Evolutionary conservation across 1,139 yeast species (phyloP), one percentile per base, ranked within the genome.

Genomic region (Kodamaea alishanica): DNA sequence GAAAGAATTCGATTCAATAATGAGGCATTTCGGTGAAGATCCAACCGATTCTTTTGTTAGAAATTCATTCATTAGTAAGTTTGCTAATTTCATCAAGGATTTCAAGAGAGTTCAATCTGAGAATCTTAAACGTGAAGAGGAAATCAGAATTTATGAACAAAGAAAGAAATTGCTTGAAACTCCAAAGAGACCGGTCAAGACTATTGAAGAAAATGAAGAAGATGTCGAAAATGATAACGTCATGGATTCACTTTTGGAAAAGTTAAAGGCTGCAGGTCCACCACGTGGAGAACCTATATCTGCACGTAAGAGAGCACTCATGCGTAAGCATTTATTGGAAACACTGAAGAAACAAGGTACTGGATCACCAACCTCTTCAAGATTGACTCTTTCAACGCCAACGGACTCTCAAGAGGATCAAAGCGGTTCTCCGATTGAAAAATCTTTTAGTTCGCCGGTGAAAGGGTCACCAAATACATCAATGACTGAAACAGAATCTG

Each of bases 21-120:
- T 84, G 90, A 74, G 76, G 51, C 78, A 73, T 49, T 85, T 84
- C 54, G 92, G 92, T 24, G 95, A 85, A 61, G 92, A 84, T 59
- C 77, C 86, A 1, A 65, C 67, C 24, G 94, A 85, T 58, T 62
- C 76, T 11, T 78, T 89, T 47, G 78, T 83, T 1, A 75, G 81
- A 42, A 75, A 77, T 44, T 65, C 81, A 1, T 90, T 92, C 56
- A 82, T 92, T 54, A 66, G 75, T 43, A 83, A 83, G 55, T 84
- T 92, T 56, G 66, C 88, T 4, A 75, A 77, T 41, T 92, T 92
- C 60, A 73, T 84, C 10, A 67, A 67, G 33, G 90, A 86, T 51
- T 92, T 84, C 65, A 83, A 79, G 56, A 78, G 79, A 50, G 95
- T 85, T 5, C 85, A 86, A 49, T 65, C 66, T 25, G 96, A 89